Base-by-base conservation (phyloP, 106 monocot genomes). In the Gastrodia elata region DNA sequence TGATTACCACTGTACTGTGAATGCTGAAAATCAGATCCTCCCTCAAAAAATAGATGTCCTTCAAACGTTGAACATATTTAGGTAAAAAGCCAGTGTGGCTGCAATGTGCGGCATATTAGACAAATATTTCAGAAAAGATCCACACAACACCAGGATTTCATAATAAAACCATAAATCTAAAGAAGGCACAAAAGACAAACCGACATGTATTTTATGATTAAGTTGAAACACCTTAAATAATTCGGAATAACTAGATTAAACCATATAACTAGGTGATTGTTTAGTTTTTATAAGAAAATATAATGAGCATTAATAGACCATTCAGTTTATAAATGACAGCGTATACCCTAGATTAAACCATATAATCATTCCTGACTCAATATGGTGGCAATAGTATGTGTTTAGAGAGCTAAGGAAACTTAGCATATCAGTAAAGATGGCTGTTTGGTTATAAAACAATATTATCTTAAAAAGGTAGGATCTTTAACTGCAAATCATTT, bases 41-140 rank as follows among this genome's bases (percentile, higher is more conserved):
- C 44, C 90, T 88, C 65, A 98, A 78, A 81, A 98, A 98, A 15
- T 98, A 85, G 40, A 87, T 87, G 24, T 84, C 88, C 79, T 98
- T 98, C 77, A 98, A 78, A 72, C 85, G 76, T 61, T 85, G 81
- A 57, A 93, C 87, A 87, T 84, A 93, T 85, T 75, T 88, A 26
- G 78, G 72, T 80, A 98, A 79, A 79, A 98, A 93, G 1, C 97
- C 93, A 73, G 80, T 86, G 74, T 98, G 97, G 69, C 97, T 98
- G 83, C 4, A 82, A 30, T 72, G 22, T 16, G 34, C 26, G 37
- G 25, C 14, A 52, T 61, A 30, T 61, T 11, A 61, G 32, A 30
- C 9, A 32, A 61, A 30, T 2, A 32, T 22, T 30, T 15, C 30
- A 15, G 10, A 61, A 20, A 61, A 32, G 32, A 61, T 61, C 30